Evolutionary conservation across 257 asterid species (phyloP), one percentile per base, ranked within the genome.

Genomic region (Plantago major): DNA sequence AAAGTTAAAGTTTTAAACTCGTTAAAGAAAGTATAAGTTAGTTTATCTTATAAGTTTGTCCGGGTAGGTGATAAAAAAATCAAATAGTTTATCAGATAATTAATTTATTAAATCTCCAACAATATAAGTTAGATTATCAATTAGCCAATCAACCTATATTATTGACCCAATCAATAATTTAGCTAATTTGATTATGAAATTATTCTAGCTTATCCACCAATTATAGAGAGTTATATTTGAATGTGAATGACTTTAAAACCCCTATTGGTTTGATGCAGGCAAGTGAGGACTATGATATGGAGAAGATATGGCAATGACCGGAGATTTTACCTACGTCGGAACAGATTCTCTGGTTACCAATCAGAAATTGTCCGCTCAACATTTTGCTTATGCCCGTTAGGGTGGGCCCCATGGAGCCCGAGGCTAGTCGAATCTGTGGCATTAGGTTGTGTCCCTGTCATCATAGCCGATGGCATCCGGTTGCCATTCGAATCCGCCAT

Each of bases 401-500:
- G 97, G 10, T 90, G 97, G 97, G 97, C 97, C 40, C 97, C 96
- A 0, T 90, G 97, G 97, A 87, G 97, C 69, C 96, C 97, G 0
- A 62, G 97, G 62, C 69, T 90, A 2, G 96, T 90, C 0, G 97
- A 87, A 47, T 87, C 96, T 4, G 93, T 87, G 16, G 93, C 78
- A 10, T 44, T 90, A 7, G 97, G 97, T 9, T 90, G 97, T 10
- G 81, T 90, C 0, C 96, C 96, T 71, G 95, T 90, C 0, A 85
- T 90, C 11, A 83, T 90, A 26, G 97, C 97, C 0, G 89, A 90
- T 33, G 88, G 84, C 0, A 90, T 87, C 59, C 88, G 75, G 53
- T 56, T 90, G 37, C 96, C 96, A 2, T 90, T 80, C 64, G 61
- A 89, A 47, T 50, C 85, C 60, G 76, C 74, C 75, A 89, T 88